Conservation (phyloP, 352 stramenopile species). For the Elongisporangium undulatum region DNA sequence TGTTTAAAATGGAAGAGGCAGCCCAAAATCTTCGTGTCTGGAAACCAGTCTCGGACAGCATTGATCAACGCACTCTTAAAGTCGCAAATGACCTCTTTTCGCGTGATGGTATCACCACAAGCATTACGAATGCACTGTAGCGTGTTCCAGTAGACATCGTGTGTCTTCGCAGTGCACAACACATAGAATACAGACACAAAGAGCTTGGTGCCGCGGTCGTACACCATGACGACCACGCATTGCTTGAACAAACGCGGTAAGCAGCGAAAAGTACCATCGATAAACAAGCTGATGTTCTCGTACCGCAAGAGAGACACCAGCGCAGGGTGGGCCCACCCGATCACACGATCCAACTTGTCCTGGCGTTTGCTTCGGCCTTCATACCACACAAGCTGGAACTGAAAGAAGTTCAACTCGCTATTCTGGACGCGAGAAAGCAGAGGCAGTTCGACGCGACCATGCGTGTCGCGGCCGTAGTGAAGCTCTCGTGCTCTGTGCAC, state of each 20-base stretch:
- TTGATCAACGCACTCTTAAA: constrained; percentile 12
- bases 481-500: too few relatives aligned
- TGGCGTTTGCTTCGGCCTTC: not conserved
- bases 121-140: constrained; percentile 7
- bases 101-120: constrained; percentile 4
- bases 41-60: constrained; percentile 11
- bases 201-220: constrained; percentile 4
- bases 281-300: constrained; percentile 6
- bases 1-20: constrained; percentile 26
- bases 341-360: constrained; percentile 8
- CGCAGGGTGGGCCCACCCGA: constrained; percentile 13
- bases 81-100: constrained; percentile 7
- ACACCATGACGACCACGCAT: constrained; percentile 8
- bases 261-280: constrained; percentile 13
- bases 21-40: not conserved
- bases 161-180: constrained; percentile 6
- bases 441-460: constrained; percentile 12
- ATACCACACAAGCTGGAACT: constrained; percentile 12
- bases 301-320: constrained; percentile 5
- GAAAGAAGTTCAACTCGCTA: constrained; percentile 10
- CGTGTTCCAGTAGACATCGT: constrained; percentile 8
- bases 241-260: constrained; percentile 4
- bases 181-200: constrained; percentile 9
- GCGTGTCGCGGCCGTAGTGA: too few relatives aligned
- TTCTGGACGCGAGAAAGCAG: constrained; percentile 8